A percentile compares a stretch with the other conserved stretches of the same genome.
Evolutionary conservation across 805 yeast genomes (phyloP).

Genomic region (Candida berthetii): DNA sequence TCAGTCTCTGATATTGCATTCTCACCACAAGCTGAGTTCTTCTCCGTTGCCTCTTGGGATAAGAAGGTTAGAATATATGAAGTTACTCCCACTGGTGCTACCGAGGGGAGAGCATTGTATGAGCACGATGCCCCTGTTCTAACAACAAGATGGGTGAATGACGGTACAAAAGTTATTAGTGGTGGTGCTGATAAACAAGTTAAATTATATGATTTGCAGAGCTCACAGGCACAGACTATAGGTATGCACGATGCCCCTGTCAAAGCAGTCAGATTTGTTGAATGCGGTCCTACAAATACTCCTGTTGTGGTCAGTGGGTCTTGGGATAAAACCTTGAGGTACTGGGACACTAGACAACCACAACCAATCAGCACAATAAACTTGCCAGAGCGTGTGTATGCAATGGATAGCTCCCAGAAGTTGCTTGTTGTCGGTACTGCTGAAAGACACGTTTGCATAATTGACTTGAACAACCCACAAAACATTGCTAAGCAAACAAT

Average conservation of each 20-base stretch:
- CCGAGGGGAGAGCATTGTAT: conserved; percentile 83
- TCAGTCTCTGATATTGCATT: conserved; percentile 79
- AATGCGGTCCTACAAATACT: conserved; percentile 78
- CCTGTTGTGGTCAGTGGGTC: conserved; percentile 83
- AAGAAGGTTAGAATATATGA: conserved; percentile 91
- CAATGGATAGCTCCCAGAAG: conserved; percentile 80
- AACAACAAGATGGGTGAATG: conserved; percentile 73
- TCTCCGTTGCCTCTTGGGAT: conserved; percentile 89
- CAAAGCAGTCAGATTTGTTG: conserved; percentile 64
- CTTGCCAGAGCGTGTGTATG: conserved; percentile 86
- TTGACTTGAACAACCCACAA: conserved; percentile 80
- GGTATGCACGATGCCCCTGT: conserved; percentile 87
- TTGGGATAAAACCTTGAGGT: conserved; percentile 92
- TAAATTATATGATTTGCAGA: conserved; percentile 70
- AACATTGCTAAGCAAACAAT: conserved; percentile 64
- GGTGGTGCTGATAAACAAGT: conserved; percentile 93
- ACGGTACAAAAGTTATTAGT: conserved; percentile 81
- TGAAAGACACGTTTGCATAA: conserved; percentile 70
- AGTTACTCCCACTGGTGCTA: conserved; percentile 63
- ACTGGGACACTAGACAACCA: conserved; percentile 90
- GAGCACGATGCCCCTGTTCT: conserved; percentile 90
- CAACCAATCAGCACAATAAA: conserved; percentile 76
- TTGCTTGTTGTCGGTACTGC: conserved; percentile 92
- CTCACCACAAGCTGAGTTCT: conserved; percentile 79
- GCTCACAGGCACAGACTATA: conserved; percentile 78